These are phyloP conservation scores for Vitis rupestris DNA, from an alignment of 164 flowering plant genomes.

Conservation along the genomic window DNA sequence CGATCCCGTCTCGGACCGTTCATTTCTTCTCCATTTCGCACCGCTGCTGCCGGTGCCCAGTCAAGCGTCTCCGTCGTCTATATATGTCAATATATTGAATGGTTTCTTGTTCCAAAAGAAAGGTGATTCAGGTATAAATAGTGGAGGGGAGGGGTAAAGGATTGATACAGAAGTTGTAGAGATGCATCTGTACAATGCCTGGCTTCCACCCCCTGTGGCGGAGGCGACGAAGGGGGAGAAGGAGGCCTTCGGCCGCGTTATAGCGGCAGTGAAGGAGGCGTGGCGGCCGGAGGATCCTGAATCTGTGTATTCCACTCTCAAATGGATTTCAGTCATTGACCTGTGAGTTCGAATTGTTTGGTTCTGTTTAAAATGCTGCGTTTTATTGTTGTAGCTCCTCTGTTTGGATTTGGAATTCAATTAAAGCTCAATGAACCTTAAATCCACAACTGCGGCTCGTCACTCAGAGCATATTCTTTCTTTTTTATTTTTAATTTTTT, in stretches of 20 bases:
- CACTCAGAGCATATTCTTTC: background rate
- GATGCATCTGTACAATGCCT: slow-evolving; percentile 97
- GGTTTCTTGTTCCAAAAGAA: slow-evolving; percentile 28
- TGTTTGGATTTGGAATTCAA: no score
- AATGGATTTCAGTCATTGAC: slow-evolving; percentile 85
- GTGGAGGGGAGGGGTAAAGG: background rate
- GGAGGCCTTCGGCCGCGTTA: slow-evolving; percentile 66
- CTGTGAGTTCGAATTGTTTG: slow-evolving; percentile 47
- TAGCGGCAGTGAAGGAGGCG: slow-evolving; percentile 49
- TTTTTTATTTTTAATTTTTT: background rate
- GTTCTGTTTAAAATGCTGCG: no score
- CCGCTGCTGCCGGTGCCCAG: slow-evolving; percentile 2
- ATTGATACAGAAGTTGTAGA: background rate
- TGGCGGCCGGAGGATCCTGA: slow-evolving; percentile 72
- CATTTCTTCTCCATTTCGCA: background rate
- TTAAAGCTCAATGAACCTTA: no score
- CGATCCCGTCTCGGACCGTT: no score
- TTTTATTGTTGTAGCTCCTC: no score
- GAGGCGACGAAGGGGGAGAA: slow-evolving; percentile 65
- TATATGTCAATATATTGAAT: no score
- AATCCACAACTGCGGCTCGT: no score
- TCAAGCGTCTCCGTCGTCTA: background rate
- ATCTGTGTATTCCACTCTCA: slow-evolving; percentile 78
- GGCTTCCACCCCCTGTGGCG: slow-evolving; percentile 98
- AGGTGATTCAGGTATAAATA: slow-evolving; percentile 6